Base-by-base conservation (phyloP, 371 early-diverging fungal genomes). In the Neoconidiobolus thromboides region DNA sequence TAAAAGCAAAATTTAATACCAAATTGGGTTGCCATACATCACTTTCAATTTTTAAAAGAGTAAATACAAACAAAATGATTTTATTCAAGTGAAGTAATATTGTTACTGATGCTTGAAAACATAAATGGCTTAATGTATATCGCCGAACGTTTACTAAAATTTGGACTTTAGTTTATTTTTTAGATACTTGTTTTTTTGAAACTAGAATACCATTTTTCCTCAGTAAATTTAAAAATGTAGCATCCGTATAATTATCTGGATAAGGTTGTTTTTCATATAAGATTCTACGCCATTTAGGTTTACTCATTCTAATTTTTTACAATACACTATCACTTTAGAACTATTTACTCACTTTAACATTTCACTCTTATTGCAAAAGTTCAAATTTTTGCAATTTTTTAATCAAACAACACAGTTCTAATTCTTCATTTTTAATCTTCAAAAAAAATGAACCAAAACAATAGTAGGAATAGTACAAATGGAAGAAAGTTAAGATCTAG, bases 211-310 rank as follows among this genome's bases (percentile, higher is more conserved):
- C 92, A 68, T 96, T 96, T 69, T 85, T 82, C 64, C 89, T 85
- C 64, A 96, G 69, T 63, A 86, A 80, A 61, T 84, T 82, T 51
- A 95, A 70, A 68, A 95, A 92, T 2, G 89, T 81, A 14, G 73
- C 73, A 60, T 92, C 94, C 1, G 92, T 91, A 70, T 94, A 88
- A 68, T 93, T 91, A 69, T 95, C 96, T 0, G 93, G 86, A 61
- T 86, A 93, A 48, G 80, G 82, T 70, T 93, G 96, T 55, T 82
- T 82, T 43, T 89, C 81, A 72, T 90, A 96, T 57, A 96, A 68
- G 2, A 89, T 68, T 65, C 88, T 90, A 49, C 79, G 74, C 95
- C 95, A 94, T 61, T 72, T 26, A 26, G 26, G 26, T 26, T 26
- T 26, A 26, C 26, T 26, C 26, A 26, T 26, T 26, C 26, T 26